phyloP scores from a whole-genome alignment of 495 filamentous ascomycete species.

The Achaetomiella virescens region DNA sequence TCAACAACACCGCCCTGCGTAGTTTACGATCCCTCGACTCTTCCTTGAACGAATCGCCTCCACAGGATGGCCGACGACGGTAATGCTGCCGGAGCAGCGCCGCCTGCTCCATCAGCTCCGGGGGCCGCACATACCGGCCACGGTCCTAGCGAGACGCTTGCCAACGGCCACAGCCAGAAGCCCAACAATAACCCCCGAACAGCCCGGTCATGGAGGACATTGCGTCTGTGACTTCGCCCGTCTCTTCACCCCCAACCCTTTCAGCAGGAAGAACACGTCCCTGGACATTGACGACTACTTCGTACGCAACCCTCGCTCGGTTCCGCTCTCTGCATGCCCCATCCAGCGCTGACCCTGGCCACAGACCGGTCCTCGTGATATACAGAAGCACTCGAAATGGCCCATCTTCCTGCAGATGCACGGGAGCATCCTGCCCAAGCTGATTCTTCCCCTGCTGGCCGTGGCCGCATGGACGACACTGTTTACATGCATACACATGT shows the following conservation, averaged over 20 bases:
- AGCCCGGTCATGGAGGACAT: conserved; percentile 13
- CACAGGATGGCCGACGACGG: conserved; percentile 12
- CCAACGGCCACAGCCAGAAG: not conserved
- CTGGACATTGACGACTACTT: conserved; percentile 51
- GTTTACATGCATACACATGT: conserved; percentile 52
- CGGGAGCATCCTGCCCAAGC: conserved; percentile 71
- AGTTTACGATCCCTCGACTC: not conserved
- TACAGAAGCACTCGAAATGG: conserved; percentile 73
- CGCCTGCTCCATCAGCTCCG: not conserved
- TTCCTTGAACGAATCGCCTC: not conserved
- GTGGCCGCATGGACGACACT: conserved; percentile 63
- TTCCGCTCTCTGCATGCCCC: not conserved
- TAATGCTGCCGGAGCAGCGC: not conserved
- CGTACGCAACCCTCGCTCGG: conserved; percentile 29
- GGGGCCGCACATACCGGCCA: not conserved
- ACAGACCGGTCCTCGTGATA: conserved; percentile 59
- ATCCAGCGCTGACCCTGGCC: not conserved
- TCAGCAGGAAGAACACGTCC: conserved; percentile 39
- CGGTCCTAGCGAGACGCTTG: not conserved
- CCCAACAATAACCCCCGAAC: conserved; percentile 2
- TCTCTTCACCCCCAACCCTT: conserved; percentile 37
- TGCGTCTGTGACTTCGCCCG: conserved; percentile 31
- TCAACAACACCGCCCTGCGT: not conserved
- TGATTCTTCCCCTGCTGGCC: conserved; percentile 67
- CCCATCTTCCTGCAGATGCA: conserved; percentile 74